Evolutionary conservation across 345 rosid species (phyloP), one percentile per base, ranked within the genome.

Genomic region (Eucalyptus sp.): DNA sequence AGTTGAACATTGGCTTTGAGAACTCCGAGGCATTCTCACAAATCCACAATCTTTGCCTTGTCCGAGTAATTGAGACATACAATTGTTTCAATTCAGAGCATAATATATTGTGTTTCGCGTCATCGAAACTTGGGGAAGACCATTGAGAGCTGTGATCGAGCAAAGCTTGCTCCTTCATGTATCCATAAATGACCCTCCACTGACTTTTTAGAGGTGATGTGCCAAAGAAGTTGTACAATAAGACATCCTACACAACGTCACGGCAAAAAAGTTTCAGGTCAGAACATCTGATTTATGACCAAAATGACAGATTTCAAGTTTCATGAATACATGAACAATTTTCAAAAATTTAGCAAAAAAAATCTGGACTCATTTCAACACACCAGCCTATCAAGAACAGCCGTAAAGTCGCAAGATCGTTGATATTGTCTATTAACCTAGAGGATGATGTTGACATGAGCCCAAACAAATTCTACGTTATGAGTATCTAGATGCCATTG

Each of bases 41-140:
- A 37, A 94, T 92, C 95, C 95, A 94, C 84, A 94, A 88, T 44
- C 97, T 90, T 83, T 94, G 96, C 87, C 93, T 90, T 15, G 97
- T 94, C 11, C 95, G 92, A 44, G 97, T 93, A 58, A 95, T 92
- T 10, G 95, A 93, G 29, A 90, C 91, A 13, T 90, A 90, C 52
- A 90, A 86, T 68, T 83, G 89, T 86, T 90, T 90, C 86, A 87
- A 84, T 89, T 95, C 97, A 33, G 94, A 92, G 88, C 94, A 93
- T 62, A 94, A 54, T 81, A 92, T 48, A 84, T 90, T 91, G 88
- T 93, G 96, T 76, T 89, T 94, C 33, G 88, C 90, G 17, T 56
- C 88, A 46, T 89, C 56, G 79, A 94, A 95, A 50, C 43, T 62
- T 22, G 93, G 91, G 87, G 91, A 86, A 43, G 79, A 88, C 60